A percentile compares a stretch with the other conserved stretches of the same genome.
Evolutionary conservation across 176 grass and related monocot genomes (phyloP).

Genomic region (Triticum urartu): DNA sequence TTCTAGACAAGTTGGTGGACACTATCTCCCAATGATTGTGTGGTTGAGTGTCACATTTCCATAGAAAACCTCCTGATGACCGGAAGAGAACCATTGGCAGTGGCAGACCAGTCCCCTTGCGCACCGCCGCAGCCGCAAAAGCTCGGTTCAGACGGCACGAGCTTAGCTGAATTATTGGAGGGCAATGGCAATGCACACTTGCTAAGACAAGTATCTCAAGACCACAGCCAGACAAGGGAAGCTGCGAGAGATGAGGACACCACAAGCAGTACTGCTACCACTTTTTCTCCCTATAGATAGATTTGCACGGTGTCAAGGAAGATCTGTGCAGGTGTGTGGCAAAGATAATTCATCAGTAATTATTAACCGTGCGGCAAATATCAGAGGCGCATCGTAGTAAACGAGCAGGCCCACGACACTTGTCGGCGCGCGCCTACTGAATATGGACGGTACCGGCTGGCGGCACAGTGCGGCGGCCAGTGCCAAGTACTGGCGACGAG

Average conservation of each 20-base stretch:
- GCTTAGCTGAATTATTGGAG: conserved; percentile 21
- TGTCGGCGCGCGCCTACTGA: too few relatives aligned
- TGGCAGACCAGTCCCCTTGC: background rate
- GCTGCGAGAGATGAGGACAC: background rate
- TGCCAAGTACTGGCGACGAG: background rate
- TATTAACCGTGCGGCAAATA: background rate
- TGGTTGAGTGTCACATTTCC: background rate
- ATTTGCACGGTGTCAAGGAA: background rate
- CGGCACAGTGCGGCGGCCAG: background rate
- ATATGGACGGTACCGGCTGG: background rate
- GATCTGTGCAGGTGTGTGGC: background rate
- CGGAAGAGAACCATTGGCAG: conserved; percentile 2
- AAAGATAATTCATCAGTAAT: background rate
- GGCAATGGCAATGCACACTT: background rate
- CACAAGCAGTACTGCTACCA: background rate
- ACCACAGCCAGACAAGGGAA: background rate
- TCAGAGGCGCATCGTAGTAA: background rate
- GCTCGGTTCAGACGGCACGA: background rate
- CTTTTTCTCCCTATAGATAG: too few relatives aligned
- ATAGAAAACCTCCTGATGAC: background rate
- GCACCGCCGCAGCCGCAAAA: conserved; percentile 15
- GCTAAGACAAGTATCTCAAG: background rate
- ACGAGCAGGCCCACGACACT: background rate
- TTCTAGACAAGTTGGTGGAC: conserved; percentile 18
- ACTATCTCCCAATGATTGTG: conserved; percentile 6